phyloP scores from a whole-genome alignment of 2,329 filamentous ascomycete species.

The Herpomyces periplanetae region DNA sequence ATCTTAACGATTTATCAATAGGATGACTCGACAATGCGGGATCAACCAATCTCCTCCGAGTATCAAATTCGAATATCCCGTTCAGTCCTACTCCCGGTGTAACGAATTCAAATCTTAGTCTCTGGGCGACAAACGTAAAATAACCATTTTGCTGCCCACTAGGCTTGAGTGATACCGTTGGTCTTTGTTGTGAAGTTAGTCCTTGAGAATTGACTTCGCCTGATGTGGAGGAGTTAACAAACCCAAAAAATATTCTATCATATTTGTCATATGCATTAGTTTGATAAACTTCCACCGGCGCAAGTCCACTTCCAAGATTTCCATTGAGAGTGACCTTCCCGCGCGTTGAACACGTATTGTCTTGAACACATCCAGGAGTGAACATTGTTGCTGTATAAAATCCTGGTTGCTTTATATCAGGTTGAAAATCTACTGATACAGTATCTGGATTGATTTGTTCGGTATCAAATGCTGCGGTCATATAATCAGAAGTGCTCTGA shows the following conservation, averaged over 20 bases:
- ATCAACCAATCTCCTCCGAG: conserved; percentile 16
- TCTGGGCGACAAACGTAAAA: conserved; percentile 54
- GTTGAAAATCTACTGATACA: conserved; percentile 32
- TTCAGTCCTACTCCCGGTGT: conserved; percentile 45
- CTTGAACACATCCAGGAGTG: conserved; percentile 56
- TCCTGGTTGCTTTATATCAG: conserved; percentile 51
- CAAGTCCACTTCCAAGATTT: conserved; percentile 13
- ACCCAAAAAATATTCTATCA: conserved; percentile 55
- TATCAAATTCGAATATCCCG: conserved; percentile 59
- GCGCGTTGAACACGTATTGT: conserved; percentile 30
- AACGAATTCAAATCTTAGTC: conserved; percentile 33
- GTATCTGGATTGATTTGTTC: conserved; percentile 12
- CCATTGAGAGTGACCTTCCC: conserved; percentile 50
- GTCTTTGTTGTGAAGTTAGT: conserved; percentile 31
- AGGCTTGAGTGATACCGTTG: conserved; percentile 37
- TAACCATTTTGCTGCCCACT: conserved; percentile 18
- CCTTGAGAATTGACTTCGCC: too few relatives aligned
- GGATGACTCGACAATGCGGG: conserved; percentile 26
- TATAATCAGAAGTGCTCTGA: conserved; percentile 30
- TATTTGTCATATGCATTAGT: conserved; percentile 93
- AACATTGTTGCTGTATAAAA: conserved; percentile 72
- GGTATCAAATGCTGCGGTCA: conserved; percentile 19
- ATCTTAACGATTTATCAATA: conserved; percentile 32
- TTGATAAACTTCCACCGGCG: conserved; percentile 27
- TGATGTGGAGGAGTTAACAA: conserved; percentile 36